These are phyloP conservation scores for Fusarium robinianum DNA, from an alignment of 2,329 filamentous ascomycete species.

Conservation along the genomic window DNA sequence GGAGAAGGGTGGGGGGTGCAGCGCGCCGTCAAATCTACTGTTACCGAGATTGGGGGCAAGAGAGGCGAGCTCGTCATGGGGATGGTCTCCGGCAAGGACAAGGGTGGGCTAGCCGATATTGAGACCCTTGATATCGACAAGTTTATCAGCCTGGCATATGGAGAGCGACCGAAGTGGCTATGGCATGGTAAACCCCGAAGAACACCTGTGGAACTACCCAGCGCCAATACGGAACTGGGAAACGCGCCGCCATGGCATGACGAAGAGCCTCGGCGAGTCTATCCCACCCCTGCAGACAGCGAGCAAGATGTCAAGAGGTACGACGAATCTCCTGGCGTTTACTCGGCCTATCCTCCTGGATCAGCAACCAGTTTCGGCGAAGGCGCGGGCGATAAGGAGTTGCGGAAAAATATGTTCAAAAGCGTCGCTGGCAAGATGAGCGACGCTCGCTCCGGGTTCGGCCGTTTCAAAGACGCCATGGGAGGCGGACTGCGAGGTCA, in stretches of 20 bases:
- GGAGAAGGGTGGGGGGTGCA: constrained; percentile 92
- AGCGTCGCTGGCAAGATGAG: constrained; percentile 78
- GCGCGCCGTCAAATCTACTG: constrained; percentile 91
- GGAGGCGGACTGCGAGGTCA: constrained; percentile 63
- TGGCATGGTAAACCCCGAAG: constrained; percentile 91
- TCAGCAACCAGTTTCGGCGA: constrained; percentile 55
- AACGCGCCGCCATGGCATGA: constrained; percentile 61
- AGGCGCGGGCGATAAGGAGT: constrained; percentile 56
- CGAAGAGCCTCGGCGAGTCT: constrained; percentile 54
- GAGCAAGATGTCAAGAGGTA: constrained; percentile 50
- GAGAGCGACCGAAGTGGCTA: constrained; percentile 87
- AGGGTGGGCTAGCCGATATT: constrained; percentile 87
- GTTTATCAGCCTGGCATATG: constrained; percentile 77
- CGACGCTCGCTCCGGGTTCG: constrained; percentile 81
- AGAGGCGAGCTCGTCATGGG: constrained; percentile 93
- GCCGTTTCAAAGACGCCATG: constrained; percentile 84
- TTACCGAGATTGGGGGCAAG: constrained; percentile 91
- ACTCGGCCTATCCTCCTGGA: constrained; percentile 49
- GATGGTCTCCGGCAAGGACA: constrained; percentile 86
- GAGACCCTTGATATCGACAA: constrained; percentile 89
- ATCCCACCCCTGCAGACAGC: constrained; percentile 58
- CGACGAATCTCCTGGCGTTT: constrained; percentile 52
- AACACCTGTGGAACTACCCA: constrained; percentile 51
- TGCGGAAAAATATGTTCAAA: constrained; percentile 73
- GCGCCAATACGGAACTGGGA: constrained; percentile 52